A percentile compares a stretch with the other conserved stretches of the same genome.
Conservation (phyloP, 768 basidiomycete genomes). For the Termitomyces bulborhizus region DNA sequence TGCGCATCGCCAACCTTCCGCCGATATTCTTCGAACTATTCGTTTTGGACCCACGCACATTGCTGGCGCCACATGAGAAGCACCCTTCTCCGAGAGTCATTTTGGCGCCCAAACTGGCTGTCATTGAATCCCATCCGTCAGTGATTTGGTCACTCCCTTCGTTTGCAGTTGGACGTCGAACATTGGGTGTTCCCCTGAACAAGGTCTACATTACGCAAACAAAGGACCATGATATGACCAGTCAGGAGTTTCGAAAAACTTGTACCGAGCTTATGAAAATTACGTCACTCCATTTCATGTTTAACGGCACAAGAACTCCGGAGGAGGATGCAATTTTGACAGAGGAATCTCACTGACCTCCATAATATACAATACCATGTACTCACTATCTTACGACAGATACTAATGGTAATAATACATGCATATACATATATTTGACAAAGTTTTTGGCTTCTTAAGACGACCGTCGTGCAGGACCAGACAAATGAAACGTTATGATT, state of each 20-base stretch:
- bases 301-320: slow-evolving; percentile 32
- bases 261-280: slow-evolving; percentile 22
- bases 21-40: slow-evolving; percentile 42
- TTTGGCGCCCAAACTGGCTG: slow-evolving; percentile 39
- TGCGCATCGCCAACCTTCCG: slow-evolving; percentile 42
- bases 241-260: slow-evolving; percentile 12
- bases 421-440: neutral
- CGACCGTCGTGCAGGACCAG: neutral
- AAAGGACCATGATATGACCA: slow-evolving; percentile 1
- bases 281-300: slow-evolving; percentile 23
- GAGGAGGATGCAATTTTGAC: slow-evolving; percentile 36
- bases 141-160: slow-evolving; percentile 23
- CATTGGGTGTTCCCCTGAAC: slow-evolving; percentile 36
- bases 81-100: slow-evolving; percentile 12
- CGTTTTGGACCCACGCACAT: slow-evolving; percentile 29
- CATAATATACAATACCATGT: neutral
- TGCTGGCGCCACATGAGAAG: slow-evolving; percentile 4
- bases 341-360: neutral
- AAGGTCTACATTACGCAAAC: slow-evolving; percentile 39
- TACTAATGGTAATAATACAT: neutral
- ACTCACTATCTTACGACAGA: neutral
- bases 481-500: neutral
- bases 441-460: neutral
- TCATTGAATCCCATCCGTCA: slow-evolving; percentile 40
- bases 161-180: slow-evolving; percentile 30